These are phyloP conservation scores for Verbascum thapsus DNA, from an alignment of 257 asterid genomes.

Conservation along the genomic window DNA sequence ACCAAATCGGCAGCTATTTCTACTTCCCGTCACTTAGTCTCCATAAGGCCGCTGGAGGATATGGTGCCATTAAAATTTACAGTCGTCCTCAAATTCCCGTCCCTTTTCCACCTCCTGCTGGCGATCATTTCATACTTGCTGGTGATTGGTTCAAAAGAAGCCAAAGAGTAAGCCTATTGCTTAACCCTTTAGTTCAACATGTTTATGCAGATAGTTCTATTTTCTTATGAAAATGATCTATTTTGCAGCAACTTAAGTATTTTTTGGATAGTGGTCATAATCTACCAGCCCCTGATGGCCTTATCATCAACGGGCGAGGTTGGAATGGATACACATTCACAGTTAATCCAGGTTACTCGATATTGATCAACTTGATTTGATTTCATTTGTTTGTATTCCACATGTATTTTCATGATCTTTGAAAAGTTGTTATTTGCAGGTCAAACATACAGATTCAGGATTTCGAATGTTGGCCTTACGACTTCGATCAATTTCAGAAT, in stretches of 20 bases:
- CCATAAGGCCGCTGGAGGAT: conserved; percentile 94
- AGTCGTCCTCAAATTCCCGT: conserved; percentile 93
- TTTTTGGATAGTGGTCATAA: conserved; percentile 73
- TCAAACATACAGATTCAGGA: conserved; percentile 86
- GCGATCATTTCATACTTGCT: conserved; percentile 71
- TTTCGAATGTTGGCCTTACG: conserved; percentile 79
- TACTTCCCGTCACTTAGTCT: conserved; percentile 82
- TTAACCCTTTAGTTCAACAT: background rate
- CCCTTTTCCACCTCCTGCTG: conserved; percentile 79
- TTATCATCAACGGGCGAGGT: conserved; percentile 86
- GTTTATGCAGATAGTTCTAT: background rate
- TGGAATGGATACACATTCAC: conserved; percentile 88
- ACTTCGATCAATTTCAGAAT: conserved; percentile 86
- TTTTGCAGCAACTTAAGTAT: conserved; percentile 73
- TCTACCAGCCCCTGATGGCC: conserved; percentile 94
- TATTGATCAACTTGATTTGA: background rate
- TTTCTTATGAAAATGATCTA: conserved; percentile 5
- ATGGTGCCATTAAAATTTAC: conserved; percentile 75
- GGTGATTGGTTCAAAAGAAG: conserved; percentile 93
- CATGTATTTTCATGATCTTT: background rate
- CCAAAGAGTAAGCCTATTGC: conserved; percentile 61
- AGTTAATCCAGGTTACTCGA: conserved; percentile 66
- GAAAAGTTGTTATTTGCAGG: conserved; percentile 44
- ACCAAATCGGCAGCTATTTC: conserved; percentile 87
- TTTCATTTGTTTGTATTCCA: no score